Conservation (phyloP, 345 rosid genomes). For the Lepidium sativum region DNA sequence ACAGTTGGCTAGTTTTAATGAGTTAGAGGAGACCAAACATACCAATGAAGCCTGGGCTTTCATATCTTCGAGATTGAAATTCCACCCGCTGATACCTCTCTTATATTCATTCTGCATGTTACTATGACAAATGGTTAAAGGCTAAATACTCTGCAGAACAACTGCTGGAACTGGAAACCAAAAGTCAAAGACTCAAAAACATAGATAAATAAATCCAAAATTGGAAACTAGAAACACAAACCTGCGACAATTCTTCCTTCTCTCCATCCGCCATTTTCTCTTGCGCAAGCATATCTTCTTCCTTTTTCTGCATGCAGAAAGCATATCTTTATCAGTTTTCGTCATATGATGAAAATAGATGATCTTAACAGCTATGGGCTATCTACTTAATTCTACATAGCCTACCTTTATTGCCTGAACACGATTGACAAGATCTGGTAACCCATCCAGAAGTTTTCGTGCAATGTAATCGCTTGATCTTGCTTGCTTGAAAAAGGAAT, state of each 20-base stretch:
- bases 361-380: not conserved
- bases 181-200: not conserved
- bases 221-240: constrained; percentile 26
- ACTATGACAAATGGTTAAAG: constrained; percentile 26
- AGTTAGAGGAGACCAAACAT: constrained; percentile 17
- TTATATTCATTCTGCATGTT: constrained; percentile 83
- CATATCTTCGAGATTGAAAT: constrained; percentile 93
- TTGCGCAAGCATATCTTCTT: constrained; percentile 98
- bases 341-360: not conserved
- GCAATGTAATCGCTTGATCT: constrained; percentile 78
- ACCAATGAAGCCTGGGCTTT: constrained; percentile 99
- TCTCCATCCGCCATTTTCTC: constrained; percentile 96
- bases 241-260: constrained; percentile 96
- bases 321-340: constrained; percentile 5
- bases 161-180: not conserved
- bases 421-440: constrained; percentile 94
- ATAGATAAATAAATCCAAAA: not conserved
- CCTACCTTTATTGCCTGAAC: constrained; percentile 80
- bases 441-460: constrained; percentile 74
- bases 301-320: constrained; percentile 61
- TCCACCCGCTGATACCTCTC: constrained; percentile 96
- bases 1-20: constrained; percentile 6
- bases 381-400: not conserved
- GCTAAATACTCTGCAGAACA: constrained; percentile 13
- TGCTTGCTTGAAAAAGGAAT: constrained; percentile 96